Base-by-base conservation (phyloP, 1,139 yeast genomes). In the Kurtzmaniella quercitrusa region DNA sequence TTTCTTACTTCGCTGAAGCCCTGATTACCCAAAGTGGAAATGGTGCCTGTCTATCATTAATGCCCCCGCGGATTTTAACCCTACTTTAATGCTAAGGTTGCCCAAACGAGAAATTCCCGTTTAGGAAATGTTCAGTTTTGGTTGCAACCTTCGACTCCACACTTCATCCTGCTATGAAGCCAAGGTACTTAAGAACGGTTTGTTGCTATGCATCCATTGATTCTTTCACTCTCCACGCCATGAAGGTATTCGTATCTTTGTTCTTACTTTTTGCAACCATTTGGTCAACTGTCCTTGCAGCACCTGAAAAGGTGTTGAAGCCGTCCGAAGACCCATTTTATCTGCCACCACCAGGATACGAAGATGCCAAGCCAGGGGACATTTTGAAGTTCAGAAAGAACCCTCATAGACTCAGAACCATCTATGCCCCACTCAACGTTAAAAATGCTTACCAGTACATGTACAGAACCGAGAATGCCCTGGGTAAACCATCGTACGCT, bases 271-370 rank as follows among this genome's bases (percentile, higher is more conserved):
- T 31, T 31, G 18, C 36, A 31, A 16, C 18, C 10, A 12, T 34
- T 17, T 15, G 16, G 4, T 34, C 37, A 9, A 17, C 14, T 9
- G 37, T 18, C 3, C 7, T 37, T 19, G 43, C 43, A 16, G 43
- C 43, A 23, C 36, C 43, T n/a, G 34, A 37, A 29, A 29, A 14
- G 6, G 39, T 15, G 9, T 31, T 38, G 7, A 15, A 19, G 31
- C 38, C 38, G 2, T 36, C 38, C n/a, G 49, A 55, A 10, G 67
- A 62, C 47, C 48, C 46, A 6, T 62, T 63, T 40, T 62, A 62
- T 44, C 34, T 19, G 2, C 48, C 59, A n/a, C 64, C 66, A 9
- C 40, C 39, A 3, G 62, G 59, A 9, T 57, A 43, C 37, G 63
- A 60, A 43, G 39, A 49, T 34, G 43, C 43, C 3, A 43, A 50